Conservation (phyloP, 495 filamentous ascomycete genomes). For the Aspergillus diversus region DNA sequence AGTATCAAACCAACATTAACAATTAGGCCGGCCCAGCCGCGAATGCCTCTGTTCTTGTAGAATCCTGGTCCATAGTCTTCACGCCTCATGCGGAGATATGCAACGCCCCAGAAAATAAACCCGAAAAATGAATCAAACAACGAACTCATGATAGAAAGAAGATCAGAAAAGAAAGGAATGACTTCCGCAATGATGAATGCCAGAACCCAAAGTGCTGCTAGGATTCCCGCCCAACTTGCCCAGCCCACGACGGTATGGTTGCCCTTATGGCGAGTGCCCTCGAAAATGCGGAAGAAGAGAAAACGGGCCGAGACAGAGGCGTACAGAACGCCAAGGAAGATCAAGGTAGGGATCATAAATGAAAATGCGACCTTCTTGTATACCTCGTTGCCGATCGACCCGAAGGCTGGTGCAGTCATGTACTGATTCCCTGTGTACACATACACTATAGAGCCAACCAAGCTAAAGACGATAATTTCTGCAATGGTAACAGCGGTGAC, state of each 20-base stretch:
- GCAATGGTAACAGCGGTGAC: slow-evolving; percentile 85
- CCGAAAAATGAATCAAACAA: slow-evolving; percentile 93
- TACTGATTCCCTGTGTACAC: slow-evolving; percentile 84
- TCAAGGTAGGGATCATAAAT: slow-evolving; percentile 91
- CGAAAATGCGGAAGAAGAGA: slow-evolving; percentile 83
- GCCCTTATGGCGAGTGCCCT: slow-evolving; percentile 73
- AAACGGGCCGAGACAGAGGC: slow-evolving; percentile 86
- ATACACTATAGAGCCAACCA: slow-evolving; percentile 77
- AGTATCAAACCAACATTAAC: slow-evolving; percentile 72
- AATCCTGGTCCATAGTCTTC: slow-evolving; percentile 67
- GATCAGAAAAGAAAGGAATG: slow-evolving; percentile 86
- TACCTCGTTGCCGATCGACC: slow-evolving; percentile 67
- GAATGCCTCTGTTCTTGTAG: slow-evolving; percentile 59
- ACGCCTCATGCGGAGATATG: slow-evolving; percentile 79
- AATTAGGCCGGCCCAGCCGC: slow-evolving; percentile 62
- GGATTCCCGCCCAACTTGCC: slow-evolving; percentile 73
- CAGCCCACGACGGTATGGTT: slow-evolving; percentile 83
- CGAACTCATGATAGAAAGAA: slow-evolving; percentile 84
- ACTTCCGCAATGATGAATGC: slow-evolving; percentile 87
- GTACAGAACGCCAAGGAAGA: slow-evolving; percentile 87
- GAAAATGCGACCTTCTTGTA: slow-evolving; percentile 85
- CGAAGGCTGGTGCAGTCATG: slow-evolving; percentile 79
- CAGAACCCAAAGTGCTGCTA: slow-evolving; percentile 71
- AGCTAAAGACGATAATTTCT: slow-evolving; percentile 78
- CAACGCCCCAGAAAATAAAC: slow-evolving; percentile 92